These are phyloP conservation scores for Didymella exigua DNA, from an alignment of 2,329 filamentous ascomycete genomes.

Conservation along the genomic window DNA sequence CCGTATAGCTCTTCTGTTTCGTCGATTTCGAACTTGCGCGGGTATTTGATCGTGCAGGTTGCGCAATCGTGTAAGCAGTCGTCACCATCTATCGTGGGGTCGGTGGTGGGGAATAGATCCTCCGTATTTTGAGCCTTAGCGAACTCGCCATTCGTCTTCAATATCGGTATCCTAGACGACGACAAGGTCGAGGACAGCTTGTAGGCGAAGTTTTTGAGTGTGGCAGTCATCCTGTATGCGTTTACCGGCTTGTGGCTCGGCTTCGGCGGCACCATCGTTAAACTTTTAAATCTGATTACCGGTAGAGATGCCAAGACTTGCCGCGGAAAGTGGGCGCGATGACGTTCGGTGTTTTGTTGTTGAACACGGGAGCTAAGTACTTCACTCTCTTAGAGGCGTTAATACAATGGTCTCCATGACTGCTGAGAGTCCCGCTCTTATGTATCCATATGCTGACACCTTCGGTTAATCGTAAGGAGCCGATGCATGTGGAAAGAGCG, in stretches of 20 bases:
- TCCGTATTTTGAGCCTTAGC: slow-evolving; percentile 53
- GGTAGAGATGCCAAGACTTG: slow-evolving; percentile 44
- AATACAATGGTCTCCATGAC: not conserved
- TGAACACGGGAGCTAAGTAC: not conserved
- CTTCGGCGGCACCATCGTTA: slow-evolving; percentile 28
- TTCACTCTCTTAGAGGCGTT: not conserved
- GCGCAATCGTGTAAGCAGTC: slow-evolving; percentile 89
- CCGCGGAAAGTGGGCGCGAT: slow-evolving; percentile 37
- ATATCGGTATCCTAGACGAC: slow-evolving; percentile 37
- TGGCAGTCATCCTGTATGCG: slow-evolving; percentile 46
- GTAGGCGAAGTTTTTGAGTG: slow-evolving; percentile 46
- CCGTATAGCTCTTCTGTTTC: slow-evolving; percentile 81
- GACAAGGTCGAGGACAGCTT: slow-evolving; percentile 43
- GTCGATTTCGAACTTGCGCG: slow-evolving; percentile 74
- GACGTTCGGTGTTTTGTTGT: slow-evolving; percentile 11
- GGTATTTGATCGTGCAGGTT: slow-evolving; percentile 78
- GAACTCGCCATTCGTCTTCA: slow-evolving; percentile 51
- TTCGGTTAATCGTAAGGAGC: not conserved
- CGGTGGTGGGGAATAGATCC: slow-evolving; percentile 74
- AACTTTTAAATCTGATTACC: slow-evolving; percentile 31
- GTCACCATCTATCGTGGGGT: slow-evolving; percentile 80
- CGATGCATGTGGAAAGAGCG: not conserved
- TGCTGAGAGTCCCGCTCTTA: not conserved
- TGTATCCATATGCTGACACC: not conserved
- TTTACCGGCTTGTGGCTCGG: slow-evolving; percentile 33